Evolutionary conservation across 495 filamentous ascomycete genomes (phyloP).

Genomic region (Neurospora sublineolata): DNA sequence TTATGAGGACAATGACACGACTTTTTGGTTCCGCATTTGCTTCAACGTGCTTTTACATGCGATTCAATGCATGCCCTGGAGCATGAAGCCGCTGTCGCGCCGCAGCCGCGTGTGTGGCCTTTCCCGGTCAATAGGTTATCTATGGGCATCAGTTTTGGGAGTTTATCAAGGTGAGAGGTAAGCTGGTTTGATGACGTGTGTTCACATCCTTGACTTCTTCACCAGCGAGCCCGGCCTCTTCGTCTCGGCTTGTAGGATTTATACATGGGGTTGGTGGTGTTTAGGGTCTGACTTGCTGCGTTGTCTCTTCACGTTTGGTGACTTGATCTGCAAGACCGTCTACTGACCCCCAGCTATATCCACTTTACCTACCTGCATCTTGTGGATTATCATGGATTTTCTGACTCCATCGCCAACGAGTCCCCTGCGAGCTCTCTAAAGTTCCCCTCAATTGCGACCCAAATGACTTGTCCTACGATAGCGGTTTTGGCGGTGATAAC

Average conservation of each 20-base stretch:
- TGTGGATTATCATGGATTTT: not conserved
- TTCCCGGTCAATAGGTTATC: not conserved
- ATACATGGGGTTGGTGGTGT: not conserved
- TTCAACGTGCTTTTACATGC: not conserved
- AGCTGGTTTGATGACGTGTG: conserved; percentile 23
- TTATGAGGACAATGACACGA: not conserved
- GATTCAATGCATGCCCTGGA: not conserved
- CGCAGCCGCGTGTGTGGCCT: not conserved
- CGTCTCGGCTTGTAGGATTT: conserved; percentile 31
- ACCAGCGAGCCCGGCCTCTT: conserved; percentile 74
- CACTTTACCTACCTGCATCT: not conserved
- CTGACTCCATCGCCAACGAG: not conserved
- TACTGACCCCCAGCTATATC: not conserved
- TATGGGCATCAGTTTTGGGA: not conserved
- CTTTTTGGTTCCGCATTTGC: not conserved
- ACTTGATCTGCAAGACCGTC: not conserved
- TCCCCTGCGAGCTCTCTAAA: not conserved
- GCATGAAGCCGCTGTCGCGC: not conserved
- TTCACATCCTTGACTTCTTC: conserved; percentile 93
- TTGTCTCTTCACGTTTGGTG: not conserved
- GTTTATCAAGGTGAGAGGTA: not conserved
- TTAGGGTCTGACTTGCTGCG: not conserved
- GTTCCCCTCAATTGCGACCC: not conserved
- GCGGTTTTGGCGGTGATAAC: not conserved
- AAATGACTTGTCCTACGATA: not conserved